phyloP scores from a whole-genome alignment of 306 rosid species.

The Phaseolus lunatus region DNA sequence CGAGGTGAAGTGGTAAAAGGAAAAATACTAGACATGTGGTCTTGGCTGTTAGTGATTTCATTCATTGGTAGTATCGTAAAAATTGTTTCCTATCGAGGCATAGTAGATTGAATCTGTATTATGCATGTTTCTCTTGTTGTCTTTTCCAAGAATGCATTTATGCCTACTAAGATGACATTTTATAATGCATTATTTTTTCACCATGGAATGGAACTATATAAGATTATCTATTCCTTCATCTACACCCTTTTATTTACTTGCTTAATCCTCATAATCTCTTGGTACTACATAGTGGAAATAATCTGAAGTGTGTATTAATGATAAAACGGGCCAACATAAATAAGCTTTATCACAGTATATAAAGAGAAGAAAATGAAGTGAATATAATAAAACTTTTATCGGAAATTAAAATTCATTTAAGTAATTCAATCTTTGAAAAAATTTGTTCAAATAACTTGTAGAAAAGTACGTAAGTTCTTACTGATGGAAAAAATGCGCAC shows the following conservation, averaged over 20 bases:
- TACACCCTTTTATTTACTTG: background rate
- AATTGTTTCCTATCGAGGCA: conserved; percentile 31
- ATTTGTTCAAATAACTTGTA: background rate
- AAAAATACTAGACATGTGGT: background rate
- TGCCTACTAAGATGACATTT: conserved; percentile 4
- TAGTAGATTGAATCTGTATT: conserved; percentile 19
- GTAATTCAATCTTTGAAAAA: background rate
- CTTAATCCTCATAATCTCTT: background rate
- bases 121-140: conserved; percentile 36
- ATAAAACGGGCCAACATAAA: background rate
- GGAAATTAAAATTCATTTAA: background rate
- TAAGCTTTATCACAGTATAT: background rate
- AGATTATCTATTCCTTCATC: background rate
- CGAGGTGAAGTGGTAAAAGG: conserved; percentile 25
- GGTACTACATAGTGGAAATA: background rate
- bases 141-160: conserved; percentile 24
- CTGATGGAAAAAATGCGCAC: no score
- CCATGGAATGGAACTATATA: background rate
- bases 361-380: background rate
- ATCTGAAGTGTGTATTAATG: background rate
- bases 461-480: background rate
- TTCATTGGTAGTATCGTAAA: conserved; percentile 47
- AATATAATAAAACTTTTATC: background rate
- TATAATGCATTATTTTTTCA: background rate
- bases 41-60: conserved; percentile 40